A percentile compares a stretch with the other conserved stretches of the same genome.
These are phyloP conservation scores for Sicyos baderoa DNA, from an alignment of 306 rosid genomes.

Conservation along the genomic window DNA sequence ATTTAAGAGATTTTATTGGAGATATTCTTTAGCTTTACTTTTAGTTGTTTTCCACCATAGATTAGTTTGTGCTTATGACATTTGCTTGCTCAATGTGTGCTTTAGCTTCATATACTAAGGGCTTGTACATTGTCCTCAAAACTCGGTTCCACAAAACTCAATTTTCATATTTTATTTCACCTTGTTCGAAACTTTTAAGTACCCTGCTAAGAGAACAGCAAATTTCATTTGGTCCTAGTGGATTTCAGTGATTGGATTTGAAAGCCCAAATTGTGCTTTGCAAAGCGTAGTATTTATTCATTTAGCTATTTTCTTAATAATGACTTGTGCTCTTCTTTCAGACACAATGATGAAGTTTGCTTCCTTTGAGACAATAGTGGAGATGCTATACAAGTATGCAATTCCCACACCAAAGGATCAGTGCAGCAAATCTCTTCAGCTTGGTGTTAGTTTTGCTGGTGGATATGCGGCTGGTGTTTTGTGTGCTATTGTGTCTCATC, in stretches of 20 bases:
- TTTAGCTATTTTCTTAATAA: neutral
- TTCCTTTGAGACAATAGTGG: constrained; percentile 84
- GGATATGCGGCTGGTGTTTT: constrained; percentile 90
- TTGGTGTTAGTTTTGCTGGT: constrained; percentile 91
- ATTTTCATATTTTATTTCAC: neutral
- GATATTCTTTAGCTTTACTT: neutral
- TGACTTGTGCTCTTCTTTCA: constrained; percentile 28
- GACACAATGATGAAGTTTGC: constrained; percentile 98
- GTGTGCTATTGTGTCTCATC: constrained; percentile 92
- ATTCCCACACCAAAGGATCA: constrained; percentile 72
- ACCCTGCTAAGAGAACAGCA: neutral
- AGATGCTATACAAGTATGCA: constrained; percentile 63
- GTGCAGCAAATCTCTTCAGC: constrained; percentile 79
- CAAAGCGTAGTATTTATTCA: neutral
- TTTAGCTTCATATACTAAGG: neutral
- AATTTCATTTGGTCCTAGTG: neutral
- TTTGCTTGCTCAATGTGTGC: neutral
- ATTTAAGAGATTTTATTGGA: neutral
- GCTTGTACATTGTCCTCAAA: neutral
- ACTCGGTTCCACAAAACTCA: neutral
- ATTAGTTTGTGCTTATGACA: neutral
- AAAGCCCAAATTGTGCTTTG: neutral
- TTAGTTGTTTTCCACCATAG: no score
- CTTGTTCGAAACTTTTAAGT: neutral
- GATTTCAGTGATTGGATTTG: constrained; percentile 1